Base-by-base conservation (phyloP, 352 stramenopile genomes). In the Pythium inflatum region DNA sequence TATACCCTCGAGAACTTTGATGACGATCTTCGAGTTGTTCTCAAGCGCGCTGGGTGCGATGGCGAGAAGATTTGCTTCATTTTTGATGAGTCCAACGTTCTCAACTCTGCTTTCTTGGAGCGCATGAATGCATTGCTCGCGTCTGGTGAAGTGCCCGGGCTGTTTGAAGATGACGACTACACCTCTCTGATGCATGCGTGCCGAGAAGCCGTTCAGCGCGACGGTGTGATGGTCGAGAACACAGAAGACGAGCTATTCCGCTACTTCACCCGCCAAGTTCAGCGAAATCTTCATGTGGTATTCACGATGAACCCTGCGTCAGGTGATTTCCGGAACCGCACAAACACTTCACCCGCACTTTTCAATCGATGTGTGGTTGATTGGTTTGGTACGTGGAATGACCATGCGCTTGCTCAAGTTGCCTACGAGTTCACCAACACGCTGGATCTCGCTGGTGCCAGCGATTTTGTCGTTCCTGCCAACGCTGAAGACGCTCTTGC, bases 261-360 rank as follows among this genome's bases (percentile, higher is more conserved):
- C 20, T 96, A 98, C 70, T 99, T 99, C 70, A 99, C 98, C 0
- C 88, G 86, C 28, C 91, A 98, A 77, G 98, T 99, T 11, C 98
- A 99, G 75, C 85, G 95, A 9, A 99, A 99, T 74, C 82, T 99
- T 31, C 98, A 99, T 81, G 97, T 99, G 18, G 98, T 99, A 18
- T 99, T 99, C 73, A 99, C 98, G 13, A 99, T 99, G 94, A 99
- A 99, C 75, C 98, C 98, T 53, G 97, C 97, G 40, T 97, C 95
- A 9, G 97, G 95, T 27, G 97, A 99, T 72, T 99, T 98, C 87
- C 94, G 96, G 70, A 94, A 90, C 58, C 92, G 98, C 63, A 99
- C 97, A 60, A 99, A 99, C 25, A 99, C 98, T 13, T 99, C 97
- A 63, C 98, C 98, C 8, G 98, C 98, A 63, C 82, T 99, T 5